Percentiles rank a stretch among this genome's conserved stretches.
phyloP scores from a whole-genome alignment of 1,284 basidiomycete species.

The Rhodotorula mucilaginosa region DNA sequence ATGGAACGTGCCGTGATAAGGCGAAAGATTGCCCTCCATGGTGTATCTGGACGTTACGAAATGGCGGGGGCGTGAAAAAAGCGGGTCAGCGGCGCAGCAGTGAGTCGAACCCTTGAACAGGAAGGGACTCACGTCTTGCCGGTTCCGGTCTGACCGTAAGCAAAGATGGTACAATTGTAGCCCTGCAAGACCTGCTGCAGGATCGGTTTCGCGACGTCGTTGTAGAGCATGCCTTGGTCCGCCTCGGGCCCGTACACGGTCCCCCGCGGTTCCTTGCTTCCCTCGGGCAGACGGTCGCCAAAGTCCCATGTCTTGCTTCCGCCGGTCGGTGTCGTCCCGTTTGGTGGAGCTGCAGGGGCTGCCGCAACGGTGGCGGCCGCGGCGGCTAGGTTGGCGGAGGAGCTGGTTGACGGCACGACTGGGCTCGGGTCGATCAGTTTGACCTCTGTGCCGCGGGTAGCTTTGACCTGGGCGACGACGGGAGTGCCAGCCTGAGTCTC shows the following conservation, averaged over 20 bases:
- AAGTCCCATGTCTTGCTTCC: conserved; percentile 81
- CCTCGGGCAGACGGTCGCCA: conserved; percentile 54
- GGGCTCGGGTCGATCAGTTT: conserved; percentile 28
- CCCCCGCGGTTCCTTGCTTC: conserved; percentile 21
- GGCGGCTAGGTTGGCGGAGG: conserved; percentile 52
- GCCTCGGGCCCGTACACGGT: conserved; percentile 94
- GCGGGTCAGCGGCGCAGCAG: background rate
- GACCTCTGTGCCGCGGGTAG: conserved; percentile 28
- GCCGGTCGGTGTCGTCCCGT: conserved; percentile 51
- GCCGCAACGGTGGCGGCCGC: too few species aligned
- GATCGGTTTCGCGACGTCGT: conserved; percentile 89
- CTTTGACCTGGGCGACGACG: conserved; percentile 62
- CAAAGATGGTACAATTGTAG: conserved; percentile 98
- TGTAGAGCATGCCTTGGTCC: conserved; percentile 90
- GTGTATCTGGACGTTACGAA: conserved; percentile 63
- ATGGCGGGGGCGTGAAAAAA: background rate
- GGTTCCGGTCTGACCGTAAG: conserved; percentile 98
- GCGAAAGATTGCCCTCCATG: conserved; percentile 86
- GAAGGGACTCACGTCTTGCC: conserved; percentile 80
- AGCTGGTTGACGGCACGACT: conserved; percentile 40
- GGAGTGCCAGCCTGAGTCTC: conserved; percentile 78
- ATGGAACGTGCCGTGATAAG: conserved; percentile 75
- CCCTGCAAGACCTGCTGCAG: conserved; percentile 88
- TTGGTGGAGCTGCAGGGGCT: background rate
- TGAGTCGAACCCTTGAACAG: too few species aligned